A percentile compares a stretch with the other conserved stretches of the same genome.
phyloP scores from a whole-genome alignment of 495 filamentous ascomycete species.

The Penicillium lividum region DNA sequence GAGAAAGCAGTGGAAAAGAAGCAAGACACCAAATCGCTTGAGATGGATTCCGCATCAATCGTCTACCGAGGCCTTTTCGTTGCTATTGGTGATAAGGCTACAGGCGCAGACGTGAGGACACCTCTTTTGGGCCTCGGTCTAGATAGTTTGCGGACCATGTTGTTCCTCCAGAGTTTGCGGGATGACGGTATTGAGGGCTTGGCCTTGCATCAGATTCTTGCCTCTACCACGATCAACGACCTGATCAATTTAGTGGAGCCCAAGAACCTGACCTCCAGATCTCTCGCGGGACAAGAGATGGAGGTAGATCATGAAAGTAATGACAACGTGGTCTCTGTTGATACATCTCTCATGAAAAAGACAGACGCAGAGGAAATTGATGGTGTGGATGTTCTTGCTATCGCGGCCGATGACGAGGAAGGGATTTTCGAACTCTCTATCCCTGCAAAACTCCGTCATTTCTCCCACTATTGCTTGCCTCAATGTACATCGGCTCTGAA shows the following conservation, averaged over 20 bases:
- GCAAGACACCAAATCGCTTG: neutral
- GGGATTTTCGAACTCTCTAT: neutral
- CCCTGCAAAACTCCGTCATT: neutral
- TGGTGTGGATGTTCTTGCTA: neutral
- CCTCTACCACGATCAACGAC: neutral
- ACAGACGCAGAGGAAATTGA: conserved; percentile 45
- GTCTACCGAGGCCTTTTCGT: conserved; percentile 35
- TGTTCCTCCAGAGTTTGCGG: conserved; percentile 44
- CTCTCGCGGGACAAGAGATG: neutral
- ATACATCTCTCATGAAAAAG: conserved; percentile 4
- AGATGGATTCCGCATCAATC: neutral
- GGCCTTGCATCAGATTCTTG: neutral
- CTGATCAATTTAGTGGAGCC: neutral
- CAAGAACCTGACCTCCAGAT: neutral
- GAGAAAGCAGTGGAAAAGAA: neutral
- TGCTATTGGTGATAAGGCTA: conserved; percentile 41
- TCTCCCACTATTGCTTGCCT: neutral
- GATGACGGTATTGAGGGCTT: conserved; percentile 11
- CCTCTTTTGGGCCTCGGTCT: conserved; percentile 75
- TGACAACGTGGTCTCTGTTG: neutral
- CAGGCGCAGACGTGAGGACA: conserved; percentile 42
- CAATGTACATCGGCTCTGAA: neutral
- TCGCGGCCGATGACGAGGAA: neutral
- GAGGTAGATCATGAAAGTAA: neutral
- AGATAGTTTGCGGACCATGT: conserved; percentile 74